Base-by-base conservation (phyloP, 208 protist species). In the Leptomonas seymouri region DNA sequence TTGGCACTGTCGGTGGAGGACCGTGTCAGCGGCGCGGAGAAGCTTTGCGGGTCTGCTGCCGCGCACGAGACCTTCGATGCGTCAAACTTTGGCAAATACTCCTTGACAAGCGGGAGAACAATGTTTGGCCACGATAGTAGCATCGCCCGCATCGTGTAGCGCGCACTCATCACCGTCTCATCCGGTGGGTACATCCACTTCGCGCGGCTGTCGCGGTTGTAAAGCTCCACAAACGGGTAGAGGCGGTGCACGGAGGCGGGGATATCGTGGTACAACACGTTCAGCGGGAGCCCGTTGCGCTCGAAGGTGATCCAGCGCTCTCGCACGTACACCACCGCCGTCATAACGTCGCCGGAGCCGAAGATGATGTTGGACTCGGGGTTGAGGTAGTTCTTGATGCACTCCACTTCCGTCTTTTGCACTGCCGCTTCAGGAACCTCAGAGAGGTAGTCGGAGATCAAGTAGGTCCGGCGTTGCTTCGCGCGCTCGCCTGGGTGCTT, bases 281-380 rank as follows among this genome's bases (percentile, higher is more conserved):
- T 90, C 16, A 97, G 78, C 56, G 86, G 76, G 50, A 85, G 62
- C 23, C 84, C 89, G 70, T 97, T 97, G 48, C 91, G 85, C 44
- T 79, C 81, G 67, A 94, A 97, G 42, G 71, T 74, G 48, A 97
- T 76, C 71, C 76, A 83, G 14, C 89, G 87, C 39, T 72, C 34
- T 36, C 61, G 73, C 45, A 78, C 83, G 57, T 93, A 62, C 34
- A 97, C 79, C 11, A 76, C 79, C 20, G 93, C 84, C 36, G 91
- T 97, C 58, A 97, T 86, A 23, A 94, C 80, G 66, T 97, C 91
- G 39, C 85, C 91, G 30, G 85, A 92, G 39, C 89, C 89, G 71
- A 91, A 97, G 60, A 97, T 78, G 56, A 93, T 85, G 45, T 61
- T 64, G 16, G 86, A 77, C 25, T 86, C 84, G n/a, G 70, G 51